Evolutionary conservation across 345 rosid genomes (phyloP).

Genomic region (Hibiscus mutabilis): DNA sequence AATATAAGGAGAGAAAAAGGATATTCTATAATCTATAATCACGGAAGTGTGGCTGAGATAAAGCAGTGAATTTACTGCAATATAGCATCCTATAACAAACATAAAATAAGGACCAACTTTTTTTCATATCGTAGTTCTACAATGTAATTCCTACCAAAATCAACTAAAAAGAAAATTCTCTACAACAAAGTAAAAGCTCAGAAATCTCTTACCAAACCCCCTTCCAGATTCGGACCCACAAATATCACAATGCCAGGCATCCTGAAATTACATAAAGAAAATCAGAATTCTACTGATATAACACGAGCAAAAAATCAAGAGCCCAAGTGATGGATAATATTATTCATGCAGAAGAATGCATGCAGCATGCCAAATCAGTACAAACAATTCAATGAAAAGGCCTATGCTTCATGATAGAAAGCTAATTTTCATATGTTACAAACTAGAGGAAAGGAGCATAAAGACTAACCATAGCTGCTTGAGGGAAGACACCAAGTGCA

Average conservation of each 20-base stretch:
- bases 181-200: not conserved
- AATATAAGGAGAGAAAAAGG: not conserved
- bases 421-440: not conserved
- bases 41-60: not conserved
- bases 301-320: not conserved
- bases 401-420: not conserved
- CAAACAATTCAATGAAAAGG: not conserved
- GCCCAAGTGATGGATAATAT: not conserved
- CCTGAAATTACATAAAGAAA: constrained; percentile 38
- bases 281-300: not conserved
- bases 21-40: not conserved
- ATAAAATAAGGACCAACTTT: not conserved
- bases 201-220: constrained; percentile 81
- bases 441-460: constrained; percentile 1
- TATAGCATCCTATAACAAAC: not conserved
- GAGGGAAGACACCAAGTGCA: constrained; percentile 92
- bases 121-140: not conserved
- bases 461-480: constrained; percentile 82
- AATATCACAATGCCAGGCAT: constrained; percentile 95
- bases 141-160: not conserved
- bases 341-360: not conserved
- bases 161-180: not conserved
- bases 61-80: not conserved
- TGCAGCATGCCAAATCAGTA: not conserved
- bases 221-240: constrained; percentile 90